Evolutionary conservation across 768 basidiomycete species (phyloP).

Genomic region (Coprinopsis marcescibilis): DNA sequence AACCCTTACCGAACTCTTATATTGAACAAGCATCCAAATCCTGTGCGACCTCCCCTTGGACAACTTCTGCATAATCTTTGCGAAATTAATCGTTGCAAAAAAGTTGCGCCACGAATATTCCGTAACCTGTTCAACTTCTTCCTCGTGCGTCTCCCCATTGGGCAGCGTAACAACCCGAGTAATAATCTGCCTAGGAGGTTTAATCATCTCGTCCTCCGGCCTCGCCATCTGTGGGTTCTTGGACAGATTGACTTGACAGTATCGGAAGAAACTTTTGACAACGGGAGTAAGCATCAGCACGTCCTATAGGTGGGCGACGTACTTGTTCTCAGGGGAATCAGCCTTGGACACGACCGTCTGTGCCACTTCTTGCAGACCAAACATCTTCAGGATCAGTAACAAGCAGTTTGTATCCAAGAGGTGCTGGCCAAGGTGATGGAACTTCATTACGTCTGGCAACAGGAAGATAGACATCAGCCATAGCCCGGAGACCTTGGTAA

Average conservation of each 20-base stretch:
- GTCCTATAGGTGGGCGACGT: too few relatives aligned
- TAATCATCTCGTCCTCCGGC: constrained; percentile 62
- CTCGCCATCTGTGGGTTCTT: constrained; percentile 52
- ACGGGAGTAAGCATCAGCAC: too few relatives aligned
- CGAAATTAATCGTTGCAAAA: constrained; percentile 94
- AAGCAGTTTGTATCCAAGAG: constrained; percentile 94
- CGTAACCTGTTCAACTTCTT: constrained; percentile 87
- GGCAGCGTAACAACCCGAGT: constrained; percentile 53
- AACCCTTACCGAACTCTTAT: constrained; percentile 86
- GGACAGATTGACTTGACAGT: constrained; percentile 77
- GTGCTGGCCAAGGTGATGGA: constrained; percentile 94
- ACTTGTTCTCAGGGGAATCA: constrained; percentile 86
- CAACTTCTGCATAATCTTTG: constrained; percentile 96
- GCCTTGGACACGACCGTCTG: constrained; percentile 81
- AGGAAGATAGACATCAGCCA: constrained; percentile 3
- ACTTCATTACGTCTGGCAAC: constrained; percentile 87
- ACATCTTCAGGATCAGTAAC: constrained; percentile 93
- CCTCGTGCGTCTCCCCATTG: constrained; percentile 70
- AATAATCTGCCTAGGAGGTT: constrained; percentile 53
- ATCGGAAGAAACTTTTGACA: constrained; percentile 88
- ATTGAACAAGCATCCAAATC: constrained; percentile 94
- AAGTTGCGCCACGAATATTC: constrained; percentile 99
- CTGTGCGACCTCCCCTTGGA: constrained; percentile 93
- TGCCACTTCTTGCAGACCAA: constrained; percentile 91
- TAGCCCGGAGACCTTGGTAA: neutral